Conservation (phyloP, 345 rosid species). For the Camelina hispida region DNA sequence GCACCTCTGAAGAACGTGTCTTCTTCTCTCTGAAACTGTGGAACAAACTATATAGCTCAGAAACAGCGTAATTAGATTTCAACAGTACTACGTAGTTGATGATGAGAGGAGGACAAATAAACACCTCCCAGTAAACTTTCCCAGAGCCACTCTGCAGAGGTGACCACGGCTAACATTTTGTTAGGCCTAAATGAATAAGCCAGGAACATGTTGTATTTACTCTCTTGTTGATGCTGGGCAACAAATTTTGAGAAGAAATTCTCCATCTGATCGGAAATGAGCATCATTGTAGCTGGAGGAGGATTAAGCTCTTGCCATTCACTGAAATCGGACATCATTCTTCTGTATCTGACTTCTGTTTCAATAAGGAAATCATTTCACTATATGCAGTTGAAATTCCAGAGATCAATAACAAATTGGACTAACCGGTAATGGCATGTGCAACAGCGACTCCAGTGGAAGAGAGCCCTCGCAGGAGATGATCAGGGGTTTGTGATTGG, state of each 20-base stretch:
- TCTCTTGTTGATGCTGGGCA: not conserved
- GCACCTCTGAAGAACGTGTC: too few species aligned
- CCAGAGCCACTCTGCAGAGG: slow-evolving; percentile 6
- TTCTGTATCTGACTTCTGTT: not conserved
- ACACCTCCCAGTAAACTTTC: slow-evolving; percentile 19
- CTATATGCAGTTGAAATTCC: too few species aligned
- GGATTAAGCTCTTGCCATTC: not conserved
- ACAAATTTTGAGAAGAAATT: too few species aligned
- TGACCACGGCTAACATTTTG: not conserved
- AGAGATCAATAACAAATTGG: too few species aligned
- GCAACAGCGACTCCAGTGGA: slow-evolving; percentile 31
- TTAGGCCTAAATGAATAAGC: not conserved
- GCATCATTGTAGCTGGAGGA: slow-evolving; percentile 6
- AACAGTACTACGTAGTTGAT: not conserved
- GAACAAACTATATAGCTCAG: too few species aligned
- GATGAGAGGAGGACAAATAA: slow-evolving; percentile 2
- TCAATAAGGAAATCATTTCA: not conserved
- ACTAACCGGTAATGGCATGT: not conserved
- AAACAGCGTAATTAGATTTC: not conserved
- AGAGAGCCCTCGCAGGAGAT: slow-evolving; percentile 12
- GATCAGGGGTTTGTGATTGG: slow-evolving; percentile 17
- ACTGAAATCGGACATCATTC: not conserved
- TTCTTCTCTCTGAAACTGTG: too few species aligned
- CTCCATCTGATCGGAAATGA: not conserved
- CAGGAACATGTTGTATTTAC: not conserved